A percentile compares a stretch with the other conserved stretches of the same genome.
Conservation (phyloP, 352 stramenopile genomes). For the Thraustotheca clavata region DNA sequence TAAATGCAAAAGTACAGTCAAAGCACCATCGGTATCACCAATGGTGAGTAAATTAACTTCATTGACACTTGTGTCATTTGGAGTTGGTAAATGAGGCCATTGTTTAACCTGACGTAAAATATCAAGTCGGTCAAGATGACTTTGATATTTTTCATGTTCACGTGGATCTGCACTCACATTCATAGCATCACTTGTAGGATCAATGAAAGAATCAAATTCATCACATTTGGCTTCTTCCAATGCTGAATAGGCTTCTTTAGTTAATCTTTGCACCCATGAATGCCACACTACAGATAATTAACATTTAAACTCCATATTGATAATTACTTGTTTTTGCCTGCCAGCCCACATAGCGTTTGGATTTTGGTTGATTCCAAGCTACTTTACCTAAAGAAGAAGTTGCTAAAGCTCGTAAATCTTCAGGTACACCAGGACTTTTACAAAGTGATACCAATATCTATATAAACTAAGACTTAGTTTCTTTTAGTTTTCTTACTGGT, state of each 20-base stretch:
- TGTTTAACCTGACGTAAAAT: constrained; percentile 19
- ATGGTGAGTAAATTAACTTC: constrained; percentile 13
- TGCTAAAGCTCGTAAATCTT: constrained; percentile 34
- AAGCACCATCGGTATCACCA: constrained; percentile 12
- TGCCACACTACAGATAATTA: constrained; percentile 33
- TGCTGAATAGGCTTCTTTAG: constrained; percentile 27
- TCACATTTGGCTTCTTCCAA: constrained; percentile 25
- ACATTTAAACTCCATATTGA: neutral
- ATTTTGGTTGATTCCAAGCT: constrained; percentile 60
- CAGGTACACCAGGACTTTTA: constrained; percentile 33
- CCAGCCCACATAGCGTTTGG: constrained; percentile 46
- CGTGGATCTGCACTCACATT: constrained; percentile 59
- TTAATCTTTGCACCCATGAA: constrained; percentile 36
- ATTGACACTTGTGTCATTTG: constrained; percentile 38
- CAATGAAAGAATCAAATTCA: constrained; percentile 44
- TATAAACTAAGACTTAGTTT: neutral
- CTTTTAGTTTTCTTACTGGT: constrained; percentile 1
- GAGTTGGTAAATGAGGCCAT: constrained; percentile 36
- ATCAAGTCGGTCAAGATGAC: constrained; percentile 8
- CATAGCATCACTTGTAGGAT: constrained; percentile 29
- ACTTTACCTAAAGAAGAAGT: constrained; percentile 45
- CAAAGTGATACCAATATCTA: constrained; percentile 41
- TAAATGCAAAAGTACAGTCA: constrained; percentile 6
- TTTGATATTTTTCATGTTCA: constrained; percentile 23
- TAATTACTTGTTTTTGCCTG: constrained; percentile 39